Conservation (phyloP, 78 protist genomes). For the Trichosphaerium sp. region DNA sequence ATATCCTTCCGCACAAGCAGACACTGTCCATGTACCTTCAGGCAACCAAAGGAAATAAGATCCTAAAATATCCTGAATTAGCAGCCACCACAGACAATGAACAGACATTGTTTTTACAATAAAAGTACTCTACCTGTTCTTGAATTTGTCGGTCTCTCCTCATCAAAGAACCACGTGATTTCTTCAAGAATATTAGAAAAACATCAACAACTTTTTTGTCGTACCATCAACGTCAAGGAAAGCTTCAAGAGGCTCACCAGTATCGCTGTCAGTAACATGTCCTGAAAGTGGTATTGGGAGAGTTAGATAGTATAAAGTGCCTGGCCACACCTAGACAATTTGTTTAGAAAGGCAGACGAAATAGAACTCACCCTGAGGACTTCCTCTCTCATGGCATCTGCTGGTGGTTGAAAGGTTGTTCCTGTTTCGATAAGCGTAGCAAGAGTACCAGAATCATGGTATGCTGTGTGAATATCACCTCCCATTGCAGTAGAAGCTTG, state of each 20-base stretch:
- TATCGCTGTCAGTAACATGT: not conserved
- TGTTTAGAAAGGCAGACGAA: too few relatives aligned
- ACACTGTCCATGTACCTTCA: not conserved
- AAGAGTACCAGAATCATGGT: not conserved
- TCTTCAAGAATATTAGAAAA: not conserved
- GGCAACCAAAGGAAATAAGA: not conserved
- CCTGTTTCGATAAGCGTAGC: not conserved
- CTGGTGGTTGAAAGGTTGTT: not conserved
- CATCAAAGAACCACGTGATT: not conserved
- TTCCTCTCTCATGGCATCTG: not conserved
- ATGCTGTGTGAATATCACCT: not conserved
- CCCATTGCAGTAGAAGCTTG: not conserved
- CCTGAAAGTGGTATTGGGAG: not conserved
- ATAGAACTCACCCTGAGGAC: too few relatives aligned
- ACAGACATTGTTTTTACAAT: too few relatives aligned
- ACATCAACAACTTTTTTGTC: not conserved
- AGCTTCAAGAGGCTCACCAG: not conserved
- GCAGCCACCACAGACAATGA: too few relatives aligned
- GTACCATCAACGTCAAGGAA: not conserved
- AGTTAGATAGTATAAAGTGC: not conserved
- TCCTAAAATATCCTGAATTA: too few relatives aligned
- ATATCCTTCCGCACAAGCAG: too few relatives aligned
- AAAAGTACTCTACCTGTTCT: not conserved
- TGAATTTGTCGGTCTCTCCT: not conserved
- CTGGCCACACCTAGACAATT: not conserved